Base-by-base conservation (phyloP, 2,329 filamentous ascomycete species). In the Xylariaceae sp. region DNA sequence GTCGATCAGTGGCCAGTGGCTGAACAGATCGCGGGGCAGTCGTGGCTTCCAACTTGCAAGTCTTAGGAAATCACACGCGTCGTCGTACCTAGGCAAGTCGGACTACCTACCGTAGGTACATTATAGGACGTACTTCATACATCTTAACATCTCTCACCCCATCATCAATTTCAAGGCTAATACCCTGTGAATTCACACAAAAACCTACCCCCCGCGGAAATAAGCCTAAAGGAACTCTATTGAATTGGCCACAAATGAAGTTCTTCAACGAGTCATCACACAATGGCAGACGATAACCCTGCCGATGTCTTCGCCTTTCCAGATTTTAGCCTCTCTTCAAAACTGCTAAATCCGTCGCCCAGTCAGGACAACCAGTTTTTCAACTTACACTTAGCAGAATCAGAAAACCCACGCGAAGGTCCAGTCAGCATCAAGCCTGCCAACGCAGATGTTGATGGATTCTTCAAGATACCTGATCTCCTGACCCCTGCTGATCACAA, bases 251-350 rank as follows among this genome's bases (percentile, higher is more conserved):
- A 20, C 56, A 59, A 59, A 69, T 58, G 59, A 64, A 56, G 44
- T 41, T n/a, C 10, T 37, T 50, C 42, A 12, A 14, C 14, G 18
- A 44, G 29, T 44, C 48, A 23, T 54, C 23, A 62, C 23, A 62
- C 59, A 19, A 79, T 77, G 74, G 69, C 71, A 57, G 70, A 78
- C 50, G 71, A 78, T 57, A 75, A 79, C 41, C 67, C 73, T 51
- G 77, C 81, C 46, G 74, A 87, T 67, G 79, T 87, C 29, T 90
- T 90, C 67, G 80, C 81, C 40, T 84, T 86, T 44, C 84, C 84
- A 40, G 79, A 87, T 66, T 80, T 89, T 58, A 85, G 81, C 80
- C 76, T 75, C 52, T 73, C 79, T 21, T 84, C 86, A 2, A 77
- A 73, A 62, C 80, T 81, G 71, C 71, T 82, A 40, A 71, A 77